These are phyloP conservation scores for Sporothrix globosa DNA, from an alignment of 2,329 filamentous ascomycete species.

Conservation along the genomic window DNA sequence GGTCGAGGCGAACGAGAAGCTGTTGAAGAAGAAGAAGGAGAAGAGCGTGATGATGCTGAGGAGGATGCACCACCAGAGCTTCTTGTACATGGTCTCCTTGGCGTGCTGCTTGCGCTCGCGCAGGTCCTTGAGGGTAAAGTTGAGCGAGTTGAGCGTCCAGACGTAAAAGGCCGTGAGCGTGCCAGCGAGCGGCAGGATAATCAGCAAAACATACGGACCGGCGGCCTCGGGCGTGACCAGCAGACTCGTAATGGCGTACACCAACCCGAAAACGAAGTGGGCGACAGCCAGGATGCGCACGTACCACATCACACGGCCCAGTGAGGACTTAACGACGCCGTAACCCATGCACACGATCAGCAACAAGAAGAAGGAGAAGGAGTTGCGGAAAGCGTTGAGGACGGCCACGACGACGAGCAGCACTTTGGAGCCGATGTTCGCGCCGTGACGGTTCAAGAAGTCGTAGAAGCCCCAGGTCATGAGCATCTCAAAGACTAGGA, in stretches of 20 bases:
- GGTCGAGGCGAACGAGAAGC: conserved; percentile 86
- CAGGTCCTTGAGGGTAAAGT: conserved; percentile 94
- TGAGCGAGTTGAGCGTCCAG: conserved; percentile 96
- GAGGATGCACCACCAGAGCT: conserved; percentile 97
- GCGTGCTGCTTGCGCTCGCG: conserved; percentile 88
- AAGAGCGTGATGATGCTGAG: conserved; percentile 93
- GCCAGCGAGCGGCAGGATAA: conserved; percentile 87
- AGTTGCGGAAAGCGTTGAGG: conserved; percentile 91
- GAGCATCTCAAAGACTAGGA: conserved; percentile 92
- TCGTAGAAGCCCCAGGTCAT: conserved; percentile 99
- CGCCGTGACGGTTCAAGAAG: conserved; percentile 87
- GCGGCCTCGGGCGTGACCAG: conserved; percentile 87
- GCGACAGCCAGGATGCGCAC: conserved; percentile 88
- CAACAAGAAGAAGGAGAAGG: conserved; percentile 96
- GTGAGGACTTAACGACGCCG: conserved; percentile 90
- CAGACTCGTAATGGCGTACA: conserved; percentile 89
- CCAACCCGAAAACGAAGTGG: conserved; percentile 92
- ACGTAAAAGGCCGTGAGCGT: conserved; percentile 97
- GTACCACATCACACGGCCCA: conserved; percentile 92
- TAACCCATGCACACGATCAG: conserved; percentile 99
- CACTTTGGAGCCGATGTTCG: conserved; percentile 79
- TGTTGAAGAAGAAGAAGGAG: conserved; percentile 98
- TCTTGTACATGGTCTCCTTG: conserved; percentile 96
- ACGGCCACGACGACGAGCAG: conserved; percentile 90
- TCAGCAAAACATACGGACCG: conserved; percentile 83